Percentiles rank a stretch among this genome's conserved stretches.
These are phyloP conservation scores for Eucalyptus pauciflora DNA, from an alignment of 345 rosid genomes.

Conservation along the genomic window DNA sequence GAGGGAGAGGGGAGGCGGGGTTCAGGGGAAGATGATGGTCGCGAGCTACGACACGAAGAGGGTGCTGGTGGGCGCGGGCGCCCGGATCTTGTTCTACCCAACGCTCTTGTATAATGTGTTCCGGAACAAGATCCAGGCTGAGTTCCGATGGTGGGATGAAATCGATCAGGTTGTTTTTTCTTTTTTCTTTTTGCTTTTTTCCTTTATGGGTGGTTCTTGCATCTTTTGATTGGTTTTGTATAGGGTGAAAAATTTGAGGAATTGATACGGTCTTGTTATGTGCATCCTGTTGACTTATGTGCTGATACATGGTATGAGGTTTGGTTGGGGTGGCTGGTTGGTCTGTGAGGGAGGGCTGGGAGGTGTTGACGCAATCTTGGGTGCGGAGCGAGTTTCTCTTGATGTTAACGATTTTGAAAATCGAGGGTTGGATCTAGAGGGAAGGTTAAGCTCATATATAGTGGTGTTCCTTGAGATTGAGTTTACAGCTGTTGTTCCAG, in stretches of 20 bases:
- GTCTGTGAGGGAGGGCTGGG: neutral
- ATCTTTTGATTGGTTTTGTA: slow-evolving; percentile 4
- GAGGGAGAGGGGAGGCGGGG: slow-evolving; percentile 1
- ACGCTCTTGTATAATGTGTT: slow-evolving; percentile 49
- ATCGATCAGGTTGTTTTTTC: slow-evolving; percentile 37
- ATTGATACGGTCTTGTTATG: neutral
- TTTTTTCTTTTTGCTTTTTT: neutral
- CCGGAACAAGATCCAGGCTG: slow-evolving; percentile 52
- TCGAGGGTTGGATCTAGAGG: neutral
- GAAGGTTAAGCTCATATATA: neutral
- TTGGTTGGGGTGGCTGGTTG: neutral
- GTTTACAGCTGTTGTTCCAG: neutral
- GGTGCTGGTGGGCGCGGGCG: slow-evolving; percentile 57
- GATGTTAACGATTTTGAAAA: neutral
- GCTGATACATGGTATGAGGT: neutral
- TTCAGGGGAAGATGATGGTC: slow-evolving; percentile 4
- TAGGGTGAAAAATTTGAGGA: neutral
- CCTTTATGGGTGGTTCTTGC: neutral
- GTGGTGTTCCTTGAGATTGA: neutral
- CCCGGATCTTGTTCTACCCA: slow-evolving; percentile 55
- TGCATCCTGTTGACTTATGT: neutral
- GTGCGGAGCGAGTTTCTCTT: neutral
- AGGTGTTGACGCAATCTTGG: neutral
- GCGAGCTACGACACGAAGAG: slow-evolving; percentile 30
- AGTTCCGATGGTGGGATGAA: slow-evolving; percentile 68